A percentile compares a stretch with the other conserved stretches of the same genome.
Conservation (phyloP, 2,329 filamentous ascomycete species). For the Cladophialophora immunda region DNA sequence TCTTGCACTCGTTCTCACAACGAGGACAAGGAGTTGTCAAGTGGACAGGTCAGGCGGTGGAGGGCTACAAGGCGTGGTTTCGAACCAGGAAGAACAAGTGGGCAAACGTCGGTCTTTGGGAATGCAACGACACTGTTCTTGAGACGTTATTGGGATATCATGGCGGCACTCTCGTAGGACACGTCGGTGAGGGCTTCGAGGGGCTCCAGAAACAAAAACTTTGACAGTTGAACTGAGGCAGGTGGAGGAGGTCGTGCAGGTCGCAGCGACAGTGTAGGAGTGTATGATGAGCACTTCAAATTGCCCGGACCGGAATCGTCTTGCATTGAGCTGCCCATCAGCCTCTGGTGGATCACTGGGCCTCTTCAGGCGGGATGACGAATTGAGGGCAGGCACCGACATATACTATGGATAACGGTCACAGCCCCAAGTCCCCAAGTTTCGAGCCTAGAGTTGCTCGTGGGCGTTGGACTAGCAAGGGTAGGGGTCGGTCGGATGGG, state of each 20-base stretch:
- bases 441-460: slow-evolving; percentile 10
- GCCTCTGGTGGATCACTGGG: slow-evolving; percentile 21
- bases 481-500: slow-evolving; percentile 5
- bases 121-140: neutral
- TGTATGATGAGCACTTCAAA: slow-evolving; percentile 24
- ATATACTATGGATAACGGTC: slow-evolving; percentile 7
- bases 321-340: slow-evolving; percentile 18
- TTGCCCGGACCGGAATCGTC: slow-evolving; percentile 14
- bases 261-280: slow-evolving; percentile 11
- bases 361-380: slow-evolving; percentile 22
- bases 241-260: slow-evolving; percentile 3
- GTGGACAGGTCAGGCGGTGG: neutral
- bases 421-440: neutral
- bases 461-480: slow-evolving; percentile 19
- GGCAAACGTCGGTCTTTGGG: neutral
- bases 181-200: neutral
- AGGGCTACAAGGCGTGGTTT: neutral
- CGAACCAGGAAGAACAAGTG: neutral
- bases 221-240: slow-evolving; percentile 5
- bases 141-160: neutral
- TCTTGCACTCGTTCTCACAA: neutral
- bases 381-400: slow-evolving; percentile 8
- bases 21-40: neutral
- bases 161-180: neutral
- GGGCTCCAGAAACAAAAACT: slow-evolving; percentile 2